These are phyloP conservation scores for Hanseniaspora mollemarum DNA, from an alignment of 805 yeast species.

Conservation along the genomic window DNA sequence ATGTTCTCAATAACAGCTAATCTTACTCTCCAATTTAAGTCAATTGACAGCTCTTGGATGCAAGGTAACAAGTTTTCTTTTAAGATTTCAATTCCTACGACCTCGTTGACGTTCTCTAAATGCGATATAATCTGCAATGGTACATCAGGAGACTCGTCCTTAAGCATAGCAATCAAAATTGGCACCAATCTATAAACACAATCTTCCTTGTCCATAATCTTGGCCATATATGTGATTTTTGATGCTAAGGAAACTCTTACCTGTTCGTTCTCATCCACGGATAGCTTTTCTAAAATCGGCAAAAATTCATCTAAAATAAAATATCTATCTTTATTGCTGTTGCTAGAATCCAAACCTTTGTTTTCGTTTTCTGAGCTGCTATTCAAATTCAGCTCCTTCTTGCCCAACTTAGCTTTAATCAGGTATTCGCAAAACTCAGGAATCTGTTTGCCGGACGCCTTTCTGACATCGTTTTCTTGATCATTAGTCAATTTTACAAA, in stretches of 20 bases:
- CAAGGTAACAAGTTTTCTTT: slow-evolving; percentile 89
- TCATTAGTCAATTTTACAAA: slow-evolving; percentile 74
- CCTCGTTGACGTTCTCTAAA: slow-evolving; percentile 82
- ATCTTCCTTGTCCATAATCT: slow-evolving; percentile 69
- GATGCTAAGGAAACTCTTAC: slow-evolving; percentile 89
- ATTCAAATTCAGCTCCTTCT: neutral
- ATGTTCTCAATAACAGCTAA: slow-evolving; percentile 93
- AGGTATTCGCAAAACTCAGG: slow-evolving; percentile 59
- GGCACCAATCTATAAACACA: slow-evolving; percentile 79
- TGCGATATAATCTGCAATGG: slow-evolving; percentile 87
- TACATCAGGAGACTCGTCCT: slow-evolving; percentile 94
- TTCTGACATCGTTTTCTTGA: slow-evolving; percentile 92
- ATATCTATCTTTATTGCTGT: slow-evolving; percentile 22
- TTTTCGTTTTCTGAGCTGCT: neutral
- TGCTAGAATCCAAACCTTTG: slow-evolving; percentile 1
- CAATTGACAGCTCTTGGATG: slow-evolving; percentile 88
- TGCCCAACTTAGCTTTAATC: slow-evolving; percentile 9
- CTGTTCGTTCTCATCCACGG: slow-evolving; percentile 83
- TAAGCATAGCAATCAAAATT: slow-evolving; percentile 80
- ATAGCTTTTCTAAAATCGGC: slow-evolving; percentile 71
- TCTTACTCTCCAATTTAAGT: slow-evolving; percentile 94
- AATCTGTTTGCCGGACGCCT: slow-evolving; percentile 83
- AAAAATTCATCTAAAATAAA: slow-evolving; percentile 57
- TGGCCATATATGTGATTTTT: slow-evolving; percentile 76
- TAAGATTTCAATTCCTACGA: slow-evolving; percentile 79